These are phyloP conservation scores for Chalciporus chontae DNA, from an alignment of 768 basidiomycete species.

Conservation along the genomic window DNA sequence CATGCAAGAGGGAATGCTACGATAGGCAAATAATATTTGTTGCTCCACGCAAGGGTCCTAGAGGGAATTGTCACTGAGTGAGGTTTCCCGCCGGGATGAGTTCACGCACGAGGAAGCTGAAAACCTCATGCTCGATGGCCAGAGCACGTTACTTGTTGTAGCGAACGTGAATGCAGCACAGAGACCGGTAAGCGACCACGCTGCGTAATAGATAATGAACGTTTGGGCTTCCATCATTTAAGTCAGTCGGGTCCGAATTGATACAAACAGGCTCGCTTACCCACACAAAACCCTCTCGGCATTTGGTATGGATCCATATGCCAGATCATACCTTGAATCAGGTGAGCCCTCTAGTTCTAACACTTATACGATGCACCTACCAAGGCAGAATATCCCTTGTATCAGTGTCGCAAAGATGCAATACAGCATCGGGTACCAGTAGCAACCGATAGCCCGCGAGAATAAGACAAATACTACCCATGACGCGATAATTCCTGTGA, in stretches of 20 bases:
- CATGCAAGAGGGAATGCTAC: slow-evolving; percentile 47
- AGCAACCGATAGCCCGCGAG: slow-evolving; percentile 38
- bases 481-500: slow-evolving; percentile 48
- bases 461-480: slow-evolving; percentile 48
- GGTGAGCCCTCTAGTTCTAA: background rate
- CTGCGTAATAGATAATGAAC: slow-evolving; percentile 37
- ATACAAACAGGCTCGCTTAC: slow-evolving; percentile 32
- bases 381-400: slow-evolving; percentile 57
- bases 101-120: slow-evolving; percentile 17
- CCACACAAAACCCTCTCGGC: slow-evolving; percentile 55
- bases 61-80: background rate
- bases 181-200: slow-evolving; percentile 44
- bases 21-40: slow-evolving; percentile 41
- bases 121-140: slow-evolving; percentile 31
- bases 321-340: slow-evolving; percentile 55
- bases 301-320: slow-evolving; percentile 60
- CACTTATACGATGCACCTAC: slow-evolving; percentile 30
- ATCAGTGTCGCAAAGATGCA: slow-evolving; percentile 47
- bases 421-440: slow-evolving; percentile 47
- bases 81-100: background rate
- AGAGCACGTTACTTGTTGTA: slow-evolving; percentile 44
- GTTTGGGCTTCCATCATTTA: slow-evolving; percentile 16
- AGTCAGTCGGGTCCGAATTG: slow-evolving; percentile 9
- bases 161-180: slow-evolving; percentile 43
- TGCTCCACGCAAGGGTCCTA: slow-evolving; percentile 50